Percentiles rank a stretch among this genome's conserved stretches.
Evolutionary conservation across 2,329 filamentous ascomycete species (phyloP).

Genomic region (Xylaria sp.): DNA sequence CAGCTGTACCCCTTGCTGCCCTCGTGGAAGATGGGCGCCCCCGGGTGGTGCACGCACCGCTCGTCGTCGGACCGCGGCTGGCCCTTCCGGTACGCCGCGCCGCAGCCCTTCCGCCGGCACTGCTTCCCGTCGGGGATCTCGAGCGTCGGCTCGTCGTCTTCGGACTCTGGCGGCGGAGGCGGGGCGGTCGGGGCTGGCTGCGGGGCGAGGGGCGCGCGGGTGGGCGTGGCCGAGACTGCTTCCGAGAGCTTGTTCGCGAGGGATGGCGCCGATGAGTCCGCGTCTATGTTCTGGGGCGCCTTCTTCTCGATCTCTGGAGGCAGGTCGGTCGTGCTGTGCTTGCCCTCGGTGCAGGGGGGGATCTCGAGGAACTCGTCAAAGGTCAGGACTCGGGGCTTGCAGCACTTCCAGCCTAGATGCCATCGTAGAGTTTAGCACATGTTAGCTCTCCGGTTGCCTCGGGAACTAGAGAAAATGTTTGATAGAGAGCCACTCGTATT

Average conservation of each 20-base stretch:
- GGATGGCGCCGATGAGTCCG: slow-evolving; percentile 43
- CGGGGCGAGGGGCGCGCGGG: slow-evolving; percentile 44
- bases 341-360: slow-evolving; percentile 87
- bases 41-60: slow-evolving; percentile 86
- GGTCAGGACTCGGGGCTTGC: slow-evolving; percentile 92
- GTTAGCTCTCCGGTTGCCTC: too few species aligned
- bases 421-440: neutral
- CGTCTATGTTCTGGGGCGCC: slow-evolving; percentile 45
- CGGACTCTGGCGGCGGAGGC: slow-evolving; percentile 72
- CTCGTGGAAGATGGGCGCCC: slow-evolving; percentile 92
- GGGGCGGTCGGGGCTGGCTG: slow-evolving; percentile 56
- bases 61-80: slow-evolving; percentile 64
- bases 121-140: slow-evolving; percentile 73
- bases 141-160: slow-evolving; percentile 80
- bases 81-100: slow-evolving; percentile 64
- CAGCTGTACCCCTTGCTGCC: slow-evolving; percentile 97
- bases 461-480: too few species aligned
- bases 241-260: slow-evolving; percentile 47
- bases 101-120: slow-evolving; percentile 80
- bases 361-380: slow-evolving; percentile 98
- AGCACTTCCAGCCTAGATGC: slow-evolving; percentile 90
- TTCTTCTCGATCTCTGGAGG: slow-evolving; percentile 66
- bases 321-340: slow-evolving; percentile 83
- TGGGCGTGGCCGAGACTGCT: slow-evolving; percentile 44
- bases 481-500: too few species aligned